These are phyloP conservation scores for Solidago caesia DNA, from an alignment of 129 eudicot species.

Conservation along the genomic window DNA sequence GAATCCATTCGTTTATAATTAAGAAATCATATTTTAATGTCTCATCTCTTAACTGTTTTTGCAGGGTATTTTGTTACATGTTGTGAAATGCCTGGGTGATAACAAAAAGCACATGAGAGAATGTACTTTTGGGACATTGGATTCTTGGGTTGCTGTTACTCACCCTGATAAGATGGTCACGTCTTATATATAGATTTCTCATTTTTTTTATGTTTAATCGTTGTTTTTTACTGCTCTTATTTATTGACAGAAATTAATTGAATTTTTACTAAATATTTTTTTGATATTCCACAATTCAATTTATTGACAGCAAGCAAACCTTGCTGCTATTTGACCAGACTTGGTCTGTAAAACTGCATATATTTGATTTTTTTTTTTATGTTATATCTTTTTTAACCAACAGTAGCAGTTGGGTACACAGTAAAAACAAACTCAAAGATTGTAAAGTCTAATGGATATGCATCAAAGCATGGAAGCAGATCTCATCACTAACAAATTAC, in stretches of 20 bases:
- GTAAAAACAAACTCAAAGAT: constrained; percentile 51
- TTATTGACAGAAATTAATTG: not conserved
- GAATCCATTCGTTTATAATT: not conserved
- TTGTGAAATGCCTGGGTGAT: constrained; percentile 94
- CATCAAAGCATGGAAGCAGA: constrained; percentile 61
- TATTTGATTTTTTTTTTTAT: constrained; percentile 9
- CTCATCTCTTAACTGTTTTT: not conserved
- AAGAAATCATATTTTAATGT: not conserved
- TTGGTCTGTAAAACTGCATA: constrained; percentile 42
- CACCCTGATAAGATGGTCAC: constrained; percentile 98
- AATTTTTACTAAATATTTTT: not conserved
- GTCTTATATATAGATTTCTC: not conserved
- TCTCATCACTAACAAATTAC: too few relatives aligned
- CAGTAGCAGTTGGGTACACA: constrained; percentile 45
- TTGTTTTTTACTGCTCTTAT: not conserved
- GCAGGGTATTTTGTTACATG: constrained; percentile 89
- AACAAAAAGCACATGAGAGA: constrained; percentile 97
- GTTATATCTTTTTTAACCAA: constrained; percentile 16
- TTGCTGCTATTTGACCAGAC: constrained; percentile 48
- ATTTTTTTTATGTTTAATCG: not conserved
- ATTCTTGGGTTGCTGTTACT: constrained; percentile 93
- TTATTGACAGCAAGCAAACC: not conserved
- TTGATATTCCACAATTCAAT: not conserved
- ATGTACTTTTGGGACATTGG: constrained; percentile 77
- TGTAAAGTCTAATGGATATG: constrained; percentile 65